Evolutionary conservation across 179 eudicot species (phyloP).

Genomic region (Beta lomatogona): DNA sequence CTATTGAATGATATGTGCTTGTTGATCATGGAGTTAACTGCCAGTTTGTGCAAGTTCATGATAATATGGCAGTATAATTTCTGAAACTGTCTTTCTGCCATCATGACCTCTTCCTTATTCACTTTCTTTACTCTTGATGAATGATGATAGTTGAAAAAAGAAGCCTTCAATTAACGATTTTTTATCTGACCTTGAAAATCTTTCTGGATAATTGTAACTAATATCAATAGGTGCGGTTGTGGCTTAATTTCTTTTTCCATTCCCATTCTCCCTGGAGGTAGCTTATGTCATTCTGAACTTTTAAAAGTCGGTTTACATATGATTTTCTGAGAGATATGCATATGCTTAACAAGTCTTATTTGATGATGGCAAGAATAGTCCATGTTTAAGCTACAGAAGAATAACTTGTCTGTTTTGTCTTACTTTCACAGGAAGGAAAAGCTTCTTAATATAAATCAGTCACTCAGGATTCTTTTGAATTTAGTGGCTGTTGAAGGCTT

Average conservation of each 20-base stretch:
- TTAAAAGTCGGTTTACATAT: too few relatives aligned
- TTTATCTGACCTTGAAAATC: too few relatives aligned
- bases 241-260: too few relatives aligned
- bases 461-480: conserved; percentile 78
- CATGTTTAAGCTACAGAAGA: neutral
- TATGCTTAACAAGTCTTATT: too few relatives aligned
- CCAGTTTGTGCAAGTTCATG: neutral
- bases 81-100: neutral
- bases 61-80: neutral
- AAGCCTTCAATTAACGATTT: too few relatives aligned
- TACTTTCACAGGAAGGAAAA: conserved; percentile 60
- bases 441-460: conserved; percentile 52
- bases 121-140: neutral
- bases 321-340: too few relatives aligned
- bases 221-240: too few relatives aligned
- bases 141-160: too few relatives aligned
- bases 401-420: neutral
- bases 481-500: conserved; percentile 52
- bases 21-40: neutral
- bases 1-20: neutral
- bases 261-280: too few relatives aligned
- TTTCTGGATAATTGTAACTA: too few relatives aligned
- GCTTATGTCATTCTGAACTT: too few relatives aligned
- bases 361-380: neutral
- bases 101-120: neutral